phyloP scores from a whole-genome alignment of 2,329 filamentous ascomycete genomes.

The Colletotrichum navitas region DNA sequence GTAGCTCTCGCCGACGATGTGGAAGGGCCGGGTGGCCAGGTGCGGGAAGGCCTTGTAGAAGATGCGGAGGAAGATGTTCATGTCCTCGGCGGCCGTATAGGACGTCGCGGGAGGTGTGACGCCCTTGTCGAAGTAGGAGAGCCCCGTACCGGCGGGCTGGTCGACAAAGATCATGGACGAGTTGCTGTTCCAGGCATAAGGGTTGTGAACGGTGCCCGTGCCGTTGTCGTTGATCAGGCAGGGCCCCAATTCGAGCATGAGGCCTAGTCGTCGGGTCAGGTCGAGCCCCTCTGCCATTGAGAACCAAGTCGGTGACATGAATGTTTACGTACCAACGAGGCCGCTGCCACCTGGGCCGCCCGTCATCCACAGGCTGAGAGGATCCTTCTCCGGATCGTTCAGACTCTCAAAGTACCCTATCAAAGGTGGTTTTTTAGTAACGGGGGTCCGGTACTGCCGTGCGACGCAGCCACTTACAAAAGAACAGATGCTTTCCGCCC shows the following conservation, averaged over 20 bases:
- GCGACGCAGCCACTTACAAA: slow-evolving; percentile 32
- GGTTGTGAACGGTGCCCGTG: slow-evolving; percentile 39
- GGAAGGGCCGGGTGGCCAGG: slow-evolving; percentile 53
- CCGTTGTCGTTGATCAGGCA: slow-evolving; percentile 40
- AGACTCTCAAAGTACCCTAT: slow-evolving; percentile 49
- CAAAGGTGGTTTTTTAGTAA: not conserved
- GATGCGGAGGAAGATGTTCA: slow-evolving; percentile 62
- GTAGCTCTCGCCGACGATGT: slow-evolving; percentile 64
- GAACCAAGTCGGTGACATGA: not conserved
- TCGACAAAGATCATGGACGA: slow-evolving; percentile 58
- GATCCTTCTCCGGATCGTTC: slow-evolving; percentile 46
- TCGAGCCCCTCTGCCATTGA: not conserved
- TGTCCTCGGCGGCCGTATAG: slow-evolving; percentile 59
- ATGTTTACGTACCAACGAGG: slow-evolving; percentile 56
- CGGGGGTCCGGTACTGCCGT: too few relatives aligned
- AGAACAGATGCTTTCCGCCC: slow-evolving; percentile 43
- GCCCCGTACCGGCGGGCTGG: slow-evolving; percentile 70
- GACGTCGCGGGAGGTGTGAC: slow-evolving; percentile 52
- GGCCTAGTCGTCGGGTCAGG: slow-evolving; percentile 6
- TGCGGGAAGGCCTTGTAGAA: slow-evolving; percentile 61
- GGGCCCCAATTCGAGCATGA: slow-evolving; percentile 42
- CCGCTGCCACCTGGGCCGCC: slow-evolving; percentile 70
- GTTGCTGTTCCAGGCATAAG: slow-evolving; percentile 44
- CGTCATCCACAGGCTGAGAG: slow-evolving; percentile 69
- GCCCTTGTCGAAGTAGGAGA: slow-evolving; percentile 57